Percentiles rank a stretch among this genome's conserved stretches.
These are phyloP conservation scores for Candida sakaeoensis DNA, from an alignment of 805 yeast genomes.

Conservation along the genomic window DNA sequence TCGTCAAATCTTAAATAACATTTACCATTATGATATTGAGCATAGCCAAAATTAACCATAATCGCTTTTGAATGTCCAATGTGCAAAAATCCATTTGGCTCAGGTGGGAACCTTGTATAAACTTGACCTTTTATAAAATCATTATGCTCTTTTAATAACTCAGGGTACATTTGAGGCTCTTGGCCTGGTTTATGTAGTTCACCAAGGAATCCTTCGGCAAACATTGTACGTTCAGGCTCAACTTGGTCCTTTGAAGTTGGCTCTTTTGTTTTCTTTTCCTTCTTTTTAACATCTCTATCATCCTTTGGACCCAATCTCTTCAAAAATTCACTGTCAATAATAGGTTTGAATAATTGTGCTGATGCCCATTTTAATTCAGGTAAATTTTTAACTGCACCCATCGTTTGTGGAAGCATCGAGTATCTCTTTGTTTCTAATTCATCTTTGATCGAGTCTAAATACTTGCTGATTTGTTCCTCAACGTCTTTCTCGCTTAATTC, in stretches of 20 bases:
- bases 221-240: slow-evolving; percentile 65
- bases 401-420: slow-evolving; percentile 67
- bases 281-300: slow-evolving; percentile 81
- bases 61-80: slow-evolving; percentile 98
- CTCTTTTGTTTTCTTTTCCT: slow-evolving; percentile 45
- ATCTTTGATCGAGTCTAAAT: slow-evolving; percentile 54
- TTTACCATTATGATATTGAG: slow-evolving; percentile 77
- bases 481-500: slow-evolving; percentile 67
- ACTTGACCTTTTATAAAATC: slow-evolving; percentile 78
- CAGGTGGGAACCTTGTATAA: slow-evolving; percentile 96
- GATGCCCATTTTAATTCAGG: slow-evolving; percentile 88
- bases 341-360: slow-evolving; percentile 81
- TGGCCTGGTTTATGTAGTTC: slow-evolving; percentile 94
- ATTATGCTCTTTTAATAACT: slow-evolving; percentile 76
- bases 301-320: slow-evolving; percentile 88
- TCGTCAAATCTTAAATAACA: slow-evolving; percentile 95
- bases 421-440: slow-evolving; percentile 73
- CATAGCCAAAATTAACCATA: slow-evolving; percentile 97
- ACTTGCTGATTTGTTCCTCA: slow-evolving; percentile 50
- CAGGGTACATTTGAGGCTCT: slow-evolving; percentile 87
- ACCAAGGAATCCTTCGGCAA: slow-evolving; percentile 91
- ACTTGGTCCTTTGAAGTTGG: slow-evolving; percentile 7
- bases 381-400: slow-evolving; percentile 72
- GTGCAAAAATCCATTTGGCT: slow-evolving; percentile 95
- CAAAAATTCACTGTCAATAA: slow-evolving; percentile 74